Conservation (phyloP, 2,329 filamentous ascomycete genomes). For the Fusarium phyllophilum region DNA sequence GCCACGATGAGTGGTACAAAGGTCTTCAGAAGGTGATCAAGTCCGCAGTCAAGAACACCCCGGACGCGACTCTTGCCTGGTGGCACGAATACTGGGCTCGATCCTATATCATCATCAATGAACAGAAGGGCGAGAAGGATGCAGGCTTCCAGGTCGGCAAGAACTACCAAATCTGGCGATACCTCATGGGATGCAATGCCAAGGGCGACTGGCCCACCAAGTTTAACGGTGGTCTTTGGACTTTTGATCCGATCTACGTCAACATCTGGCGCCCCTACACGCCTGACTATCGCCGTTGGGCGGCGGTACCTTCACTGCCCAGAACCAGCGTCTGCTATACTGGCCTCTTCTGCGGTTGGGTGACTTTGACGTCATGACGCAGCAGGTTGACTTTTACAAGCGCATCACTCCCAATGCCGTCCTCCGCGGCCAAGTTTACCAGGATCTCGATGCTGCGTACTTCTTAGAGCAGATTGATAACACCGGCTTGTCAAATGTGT, state of each 20-base stretch:
- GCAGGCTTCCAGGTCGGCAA: constrained; percentile 5
- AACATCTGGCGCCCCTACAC: constrained; percentile 5
- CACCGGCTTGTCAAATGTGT: neutral
- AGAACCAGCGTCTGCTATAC: constrained; percentile 1
- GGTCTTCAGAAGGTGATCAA: neutral
- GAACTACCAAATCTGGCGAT: constrained; percentile 16
- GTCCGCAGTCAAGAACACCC: neutral
- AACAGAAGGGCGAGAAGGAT: neutral
- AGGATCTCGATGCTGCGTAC: neutral
- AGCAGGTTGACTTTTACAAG: constrained; percentile 12
- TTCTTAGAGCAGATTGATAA: constrained; percentile 7
- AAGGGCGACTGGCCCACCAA: constrained; percentile 2
- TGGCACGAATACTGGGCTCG: constrained; percentile 3
- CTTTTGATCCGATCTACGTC: neutral
- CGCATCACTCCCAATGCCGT: constrained; percentile 6
- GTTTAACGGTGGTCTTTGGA: constrained; percentile 15
- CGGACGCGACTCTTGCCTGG: neutral
- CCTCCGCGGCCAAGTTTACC: neutral
- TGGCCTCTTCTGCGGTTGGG: constrained; percentile 3
- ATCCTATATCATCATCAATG: constrained; percentile 10
- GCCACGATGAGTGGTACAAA: constrained; percentile 2
- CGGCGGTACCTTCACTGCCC: neutral
- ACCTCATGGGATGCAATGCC: constrained; percentile 12
- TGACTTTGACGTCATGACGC: constrained; percentile 7
- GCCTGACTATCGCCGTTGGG: constrained; percentile 3